phyloP scores from a whole-genome alignment of 768 basidiomycete genomes.

The Tricholoma sp. region DNA sequence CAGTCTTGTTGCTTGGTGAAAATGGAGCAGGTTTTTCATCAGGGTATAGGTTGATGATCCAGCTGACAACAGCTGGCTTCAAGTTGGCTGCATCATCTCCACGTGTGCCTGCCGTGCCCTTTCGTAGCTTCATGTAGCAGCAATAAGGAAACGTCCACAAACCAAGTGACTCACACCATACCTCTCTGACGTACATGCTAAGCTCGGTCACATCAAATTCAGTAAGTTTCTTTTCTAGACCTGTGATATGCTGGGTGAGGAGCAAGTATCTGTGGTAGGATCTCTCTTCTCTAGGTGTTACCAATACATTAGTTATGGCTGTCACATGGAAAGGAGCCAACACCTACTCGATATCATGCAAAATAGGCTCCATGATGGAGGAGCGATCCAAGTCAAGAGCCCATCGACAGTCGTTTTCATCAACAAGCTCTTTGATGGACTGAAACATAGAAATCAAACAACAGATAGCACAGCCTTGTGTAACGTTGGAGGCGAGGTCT shows the following conservation, averaged over 20 bases:
- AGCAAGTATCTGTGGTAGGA: not conserved
- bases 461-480: not conserved
- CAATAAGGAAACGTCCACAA: not conserved
- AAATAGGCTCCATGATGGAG: not conserved
- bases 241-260: not conserved
- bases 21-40: not conserved
- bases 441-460: not conserved
- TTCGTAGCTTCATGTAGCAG: not conserved
- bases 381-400: not conserved
- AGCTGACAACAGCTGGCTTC: not conserved
- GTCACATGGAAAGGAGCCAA: not conserved
- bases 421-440: not conserved
- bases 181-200: not conserved
- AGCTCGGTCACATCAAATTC: not conserved
- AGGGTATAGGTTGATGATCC: slow-evolving; percentile 1
- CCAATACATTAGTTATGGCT: not conserved
- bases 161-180: not conserved
- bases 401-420: not conserved
- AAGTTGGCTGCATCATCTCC: slow-evolving; percentile 8
- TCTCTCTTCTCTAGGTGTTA: not conserved
- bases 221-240: not conserved
- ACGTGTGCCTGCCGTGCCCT: slow-evolving; percentile 4
- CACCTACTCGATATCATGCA: not conserved
- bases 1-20: not conserved
- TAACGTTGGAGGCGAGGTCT: not conserved